phyloP scores from a whole-genome alignment of 2,329 filamentous ascomycete genomes.

The Aspergillus sojae region DNA sequence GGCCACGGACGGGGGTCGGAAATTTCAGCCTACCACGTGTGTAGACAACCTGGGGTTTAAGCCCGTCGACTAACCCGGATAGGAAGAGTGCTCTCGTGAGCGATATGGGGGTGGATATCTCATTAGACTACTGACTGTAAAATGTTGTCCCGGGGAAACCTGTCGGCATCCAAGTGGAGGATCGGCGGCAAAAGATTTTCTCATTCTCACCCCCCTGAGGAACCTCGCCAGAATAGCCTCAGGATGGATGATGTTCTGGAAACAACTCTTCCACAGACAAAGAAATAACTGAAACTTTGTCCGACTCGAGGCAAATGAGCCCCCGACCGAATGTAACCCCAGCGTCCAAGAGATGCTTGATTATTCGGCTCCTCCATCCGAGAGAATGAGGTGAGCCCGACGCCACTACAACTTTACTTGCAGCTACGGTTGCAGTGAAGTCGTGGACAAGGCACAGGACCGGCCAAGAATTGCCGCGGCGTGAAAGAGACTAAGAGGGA shows the following conservation, averaged over 20 bases:
- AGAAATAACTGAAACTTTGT: not conserved
- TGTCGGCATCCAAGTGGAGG: not conserved
- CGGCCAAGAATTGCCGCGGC: not conserved
- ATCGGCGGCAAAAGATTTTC: not conserved
- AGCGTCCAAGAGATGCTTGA: constrained; percentile 1
- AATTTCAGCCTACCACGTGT: constrained; percentile 18
- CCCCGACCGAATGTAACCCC: not conserved
- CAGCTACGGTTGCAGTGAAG: not conserved
- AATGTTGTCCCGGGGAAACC: not conserved
- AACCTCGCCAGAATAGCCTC: too few species aligned
- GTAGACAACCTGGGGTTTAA: not conserved
- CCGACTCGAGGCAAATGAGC: not conserved
- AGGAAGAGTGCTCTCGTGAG: not conserved
- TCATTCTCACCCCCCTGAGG: too few species aligned
- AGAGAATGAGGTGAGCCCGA: not conserved
- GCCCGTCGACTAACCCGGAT: not conserved
- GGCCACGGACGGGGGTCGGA: constrained; percentile 9
- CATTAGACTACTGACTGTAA: too few species aligned
- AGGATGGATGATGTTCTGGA: not conserved
- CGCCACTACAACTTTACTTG: not conserved
- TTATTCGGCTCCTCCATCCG: constrained; percentile 1
- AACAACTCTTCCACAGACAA: not conserved
- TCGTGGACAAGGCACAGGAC: not conserved
- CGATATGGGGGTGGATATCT: not conserved
- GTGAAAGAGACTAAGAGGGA: not conserved